phyloP scores from a whole-genome alignment of 106 monocot species.

The Alisma plantagoaquatica region DNA sequence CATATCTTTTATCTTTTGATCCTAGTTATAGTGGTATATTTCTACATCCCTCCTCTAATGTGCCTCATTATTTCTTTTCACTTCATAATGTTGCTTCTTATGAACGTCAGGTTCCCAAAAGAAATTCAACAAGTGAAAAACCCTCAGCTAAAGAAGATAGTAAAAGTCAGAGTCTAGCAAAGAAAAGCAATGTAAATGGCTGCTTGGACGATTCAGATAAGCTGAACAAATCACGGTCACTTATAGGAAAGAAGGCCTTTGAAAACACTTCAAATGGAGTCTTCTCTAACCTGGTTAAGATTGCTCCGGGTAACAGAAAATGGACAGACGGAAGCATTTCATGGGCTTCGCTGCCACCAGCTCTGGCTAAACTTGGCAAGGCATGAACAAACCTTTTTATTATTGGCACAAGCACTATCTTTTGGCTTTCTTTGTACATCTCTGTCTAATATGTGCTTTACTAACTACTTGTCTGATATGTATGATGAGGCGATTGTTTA shows the following conservation, averaged over 20 bases:
- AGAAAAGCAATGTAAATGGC: conserved; percentile 18
- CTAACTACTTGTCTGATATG: too few relatives aligned
- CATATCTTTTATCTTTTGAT: too few relatives aligned
- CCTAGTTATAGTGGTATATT: too few relatives aligned
- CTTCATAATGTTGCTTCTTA: too few relatives aligned
- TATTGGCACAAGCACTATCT: too few relatives aligned
- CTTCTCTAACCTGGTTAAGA: conserved; percentile 35
- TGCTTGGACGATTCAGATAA: conserved; percentile 25
- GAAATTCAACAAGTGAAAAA: conserved; percentile 31
- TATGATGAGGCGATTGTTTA: too few relatives aligned
- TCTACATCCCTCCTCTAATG: too few relatives aligned
- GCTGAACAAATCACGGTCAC: conserved; percentile 14
- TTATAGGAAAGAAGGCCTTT: conserved; percentile 29
- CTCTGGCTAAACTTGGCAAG: conserved; percentile 72
- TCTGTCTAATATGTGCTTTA: too few relatives aligned
- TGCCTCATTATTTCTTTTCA: too few relatives aligned
- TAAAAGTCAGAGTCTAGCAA: conserved; percentile 23
- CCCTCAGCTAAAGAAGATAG: conserved; percentile 26
- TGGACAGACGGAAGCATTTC: conserved; percentile 52
- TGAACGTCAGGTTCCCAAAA: conserved; percentile 35
- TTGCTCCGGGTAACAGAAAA: conserved; percentile 31
- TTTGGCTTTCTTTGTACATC: too few relatives aligned
- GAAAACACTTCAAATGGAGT: conserved; percentile 21
- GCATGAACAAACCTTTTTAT: conserved; percentile 25
- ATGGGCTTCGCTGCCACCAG: conserved; percentile 51